A percentile compares a stretch with the other conserved stretches of the same genome.
phyloP scores from a whole-genome alignment of 208 protist genomes.

The Acanthamoeba castellanii region DNA sequence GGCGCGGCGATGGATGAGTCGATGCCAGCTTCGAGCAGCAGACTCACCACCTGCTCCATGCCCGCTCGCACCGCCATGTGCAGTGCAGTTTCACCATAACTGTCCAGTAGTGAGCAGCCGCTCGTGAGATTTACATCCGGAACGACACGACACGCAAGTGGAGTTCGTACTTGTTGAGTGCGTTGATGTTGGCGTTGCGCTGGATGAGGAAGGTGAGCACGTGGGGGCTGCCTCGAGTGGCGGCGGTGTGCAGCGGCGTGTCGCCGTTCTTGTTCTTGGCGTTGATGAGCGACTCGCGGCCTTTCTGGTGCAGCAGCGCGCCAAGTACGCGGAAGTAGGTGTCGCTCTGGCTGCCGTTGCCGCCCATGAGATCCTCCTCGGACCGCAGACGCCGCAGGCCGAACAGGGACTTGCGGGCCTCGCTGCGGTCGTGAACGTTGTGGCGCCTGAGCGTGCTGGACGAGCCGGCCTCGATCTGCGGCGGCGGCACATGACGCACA shows the following conservation, averaged over 20 bases:
- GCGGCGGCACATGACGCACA: not conserved
- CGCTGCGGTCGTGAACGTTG: not conserved
- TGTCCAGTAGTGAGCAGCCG: not conserved
- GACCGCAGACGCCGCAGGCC: not conserved
- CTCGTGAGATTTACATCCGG: not conserved
- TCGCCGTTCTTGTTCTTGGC: conserved; percentile 58
- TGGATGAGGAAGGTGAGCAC: conserved; percentile 50
- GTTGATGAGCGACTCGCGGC: conserved; percentile 45
- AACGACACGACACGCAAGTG: not conserved
- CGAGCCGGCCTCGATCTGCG: not conserved
- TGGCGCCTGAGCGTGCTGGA: not conserved
- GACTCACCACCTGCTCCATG: not conserved
- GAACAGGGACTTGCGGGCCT: conserved; percentile 3
- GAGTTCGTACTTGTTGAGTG: conserved; percentile 53
- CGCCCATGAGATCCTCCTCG: not conserved
- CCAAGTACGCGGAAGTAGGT: conserved; percentile 15
- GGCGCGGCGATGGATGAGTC: not conserved
- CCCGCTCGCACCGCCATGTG: conserved; percentile 38
- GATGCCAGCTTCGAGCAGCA: conserved; percentile 1
- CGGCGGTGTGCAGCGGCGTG: conserved; percentile 61
- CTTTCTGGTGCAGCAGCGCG: not conserved
- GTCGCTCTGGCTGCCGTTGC: not conserved
- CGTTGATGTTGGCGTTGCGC: conserved; percentile 33
- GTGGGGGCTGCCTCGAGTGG: not conserved
- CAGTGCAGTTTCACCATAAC: conserved; percentile 42